phyloP scores from a whole-genome alignment of 768 basidiomycete species.

The Leccinum obscurum region DNA sequence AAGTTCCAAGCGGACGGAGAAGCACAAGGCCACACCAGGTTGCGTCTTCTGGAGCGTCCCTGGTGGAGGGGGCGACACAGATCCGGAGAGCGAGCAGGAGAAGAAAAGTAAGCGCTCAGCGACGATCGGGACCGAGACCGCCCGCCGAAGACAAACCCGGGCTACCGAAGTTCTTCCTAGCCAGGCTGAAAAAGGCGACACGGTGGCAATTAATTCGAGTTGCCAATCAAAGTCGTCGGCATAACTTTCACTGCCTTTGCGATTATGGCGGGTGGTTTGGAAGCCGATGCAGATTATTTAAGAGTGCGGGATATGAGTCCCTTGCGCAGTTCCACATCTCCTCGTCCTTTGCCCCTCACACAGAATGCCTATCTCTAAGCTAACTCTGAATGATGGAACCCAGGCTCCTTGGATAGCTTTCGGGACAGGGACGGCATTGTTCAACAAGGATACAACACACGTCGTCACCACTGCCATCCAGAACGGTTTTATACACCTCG shows the following conservation, averaged over 20 bases:
- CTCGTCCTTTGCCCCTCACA: too few species aligned
- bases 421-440: conserved; percentile 61
- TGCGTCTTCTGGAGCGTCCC: conserved; percentile 40
- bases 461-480: conserved; percentile 49
- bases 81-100: conserved; percentile 40
- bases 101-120: conserved; percentile 54
- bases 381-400: conserved; percentile 57
- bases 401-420: conserved; percentile 58
- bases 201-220: too few species aligned
- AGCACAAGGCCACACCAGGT: conserved; percentile 58
- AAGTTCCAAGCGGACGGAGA: conserved; percentile 91
- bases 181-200: too few species aligned
- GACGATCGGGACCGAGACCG: conserved; percentile 63
- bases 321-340: too few species aligned
- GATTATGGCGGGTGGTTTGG: too few species aligned
- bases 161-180: too few species aligned
- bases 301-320: too few species aligned
- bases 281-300: too few species aligned
- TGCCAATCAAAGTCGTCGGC: too few species aligned
- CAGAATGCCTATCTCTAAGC: conserved; percentile 29
- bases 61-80: conserved; percentile 40
- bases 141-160: too few species aligned
- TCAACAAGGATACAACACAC: conserved; percentile 40
- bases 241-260: too few species aligned
- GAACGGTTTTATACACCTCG: conserved; percentile 58